Evolutionary conservation across 2,329 filamentous ascomycete genomes (phyloP), one percentile per base, ranked within the genome.

Genomic region (Fusarium decemcellulare): DNA sequence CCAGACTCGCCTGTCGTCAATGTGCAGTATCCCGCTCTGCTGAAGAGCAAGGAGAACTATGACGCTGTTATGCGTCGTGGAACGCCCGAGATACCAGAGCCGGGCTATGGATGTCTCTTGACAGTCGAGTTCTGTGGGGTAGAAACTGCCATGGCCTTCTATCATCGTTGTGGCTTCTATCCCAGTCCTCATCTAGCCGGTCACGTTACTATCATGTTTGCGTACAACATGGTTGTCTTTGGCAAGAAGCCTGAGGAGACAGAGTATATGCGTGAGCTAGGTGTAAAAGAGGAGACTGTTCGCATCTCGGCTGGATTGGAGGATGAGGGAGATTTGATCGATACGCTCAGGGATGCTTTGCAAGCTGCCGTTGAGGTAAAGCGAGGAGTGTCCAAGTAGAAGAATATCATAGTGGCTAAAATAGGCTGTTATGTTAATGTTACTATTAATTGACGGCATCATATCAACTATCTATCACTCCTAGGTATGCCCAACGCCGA

Each of bases 21-120:
- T 12, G 81, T 87, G 2, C 79, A 79, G 64, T 85, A 88, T 69
- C 85, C 86, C 0, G 77, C 77, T 18, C 76, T 81, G 14, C 66
- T 79, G 23, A 65, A 78, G 14, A 73, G 76, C 60, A 78, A 73
- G 60, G 29, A 68, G 42, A 64, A 80, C 58, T 79, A 76, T 51
- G 78, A 81, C 3, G 76, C 76, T 3, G 75, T 81, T 65, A 72
- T 81, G 69, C 79, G 83, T 4, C 76, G 60, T 5, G 56, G 78
- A 8, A 80, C 85, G 0, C 44, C 76, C 0, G 85, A 87, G 2
- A 83, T 88, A 59, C 80, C 78, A 6, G 70, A 73, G 1, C 85
- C 86, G 0, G 87, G 87, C 0, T 87, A 88, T 70, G 87, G 87
- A 3, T 88, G 85, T 68, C 82, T 90, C 2, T 73, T 90, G 14